Evolutionary conservation across 768 basidiomycete genomes (phyloP).

Genomic region (Kwoniella bestiolae): DNA sequence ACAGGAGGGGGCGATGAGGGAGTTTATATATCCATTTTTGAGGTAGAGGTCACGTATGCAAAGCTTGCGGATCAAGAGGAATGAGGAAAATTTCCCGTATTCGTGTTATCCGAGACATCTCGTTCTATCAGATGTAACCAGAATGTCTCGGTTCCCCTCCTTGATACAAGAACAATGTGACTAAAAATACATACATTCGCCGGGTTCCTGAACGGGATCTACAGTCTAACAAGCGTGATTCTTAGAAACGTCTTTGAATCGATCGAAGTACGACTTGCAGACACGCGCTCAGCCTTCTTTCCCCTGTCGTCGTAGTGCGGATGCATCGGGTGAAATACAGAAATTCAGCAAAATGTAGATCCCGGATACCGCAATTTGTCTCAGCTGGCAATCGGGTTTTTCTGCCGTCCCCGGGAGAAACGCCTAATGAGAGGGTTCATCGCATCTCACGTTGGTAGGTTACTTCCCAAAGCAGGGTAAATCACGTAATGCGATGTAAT

Average conservation of each 20-base stretch:
- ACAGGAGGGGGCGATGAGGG: not conserved
- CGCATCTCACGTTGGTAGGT: not conserved
- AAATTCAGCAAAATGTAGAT: slow-evolving; percentile 5
- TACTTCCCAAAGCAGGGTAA: not conserved
- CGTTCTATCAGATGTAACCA: not conserved
- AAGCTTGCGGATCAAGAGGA: not conserved
- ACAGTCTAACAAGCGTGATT: not conserved
- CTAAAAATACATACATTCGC: slow-evolving; percentile 6
- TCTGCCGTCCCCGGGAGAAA: no score
- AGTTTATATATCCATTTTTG: slow-evolving; percentile 25
- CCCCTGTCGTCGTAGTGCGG: not conserved
- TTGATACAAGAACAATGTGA: not conserved
- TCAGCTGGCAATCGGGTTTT: not conserved
- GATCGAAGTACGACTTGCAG: not conserved
- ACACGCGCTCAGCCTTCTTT: not conserved
- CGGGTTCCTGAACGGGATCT: slow-evolving; percentile 14
- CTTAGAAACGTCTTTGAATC: not conserved
- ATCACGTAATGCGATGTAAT: not conserved
- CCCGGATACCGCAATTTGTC: slow-evolving; percentile 15
- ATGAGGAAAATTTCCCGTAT: not conserved
- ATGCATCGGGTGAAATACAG: not conserved
- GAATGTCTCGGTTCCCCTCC: slow-evolving; percentile 1
- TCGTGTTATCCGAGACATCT: not conserved
- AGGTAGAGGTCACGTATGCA: no score
- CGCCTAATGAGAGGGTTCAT: not conserved